Evolutionary conservation across 2,329 filamentous ascomycete genomes (phyloP).

Genomic region (Fusarium tupiense): DNA sequence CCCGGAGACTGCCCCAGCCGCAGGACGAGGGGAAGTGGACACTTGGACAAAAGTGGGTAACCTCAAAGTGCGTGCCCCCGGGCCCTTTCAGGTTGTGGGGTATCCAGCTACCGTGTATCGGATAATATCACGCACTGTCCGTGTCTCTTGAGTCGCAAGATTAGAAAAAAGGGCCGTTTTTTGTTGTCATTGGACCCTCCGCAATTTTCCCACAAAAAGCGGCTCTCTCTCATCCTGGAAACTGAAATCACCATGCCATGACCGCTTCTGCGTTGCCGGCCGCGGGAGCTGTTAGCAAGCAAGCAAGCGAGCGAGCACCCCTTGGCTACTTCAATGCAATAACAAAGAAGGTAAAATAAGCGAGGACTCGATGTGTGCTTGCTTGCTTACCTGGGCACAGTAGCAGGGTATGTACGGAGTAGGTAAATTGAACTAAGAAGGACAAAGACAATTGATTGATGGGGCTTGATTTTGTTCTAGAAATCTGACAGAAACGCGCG

Average conservation of each 20-base stretch:
- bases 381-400: not conserved
- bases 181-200: constrained; percentile 27
- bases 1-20: constrained; percentile 36
- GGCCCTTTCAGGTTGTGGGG: constrained; percentile 28
- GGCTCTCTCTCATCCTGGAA: constrained; percentile 18
- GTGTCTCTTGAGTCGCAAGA: constrained; percentile 1
- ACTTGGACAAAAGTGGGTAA: not conserved
- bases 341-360: not conserved
- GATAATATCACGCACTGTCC: constrained; percentile 4
- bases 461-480: constrained; percentile 15
- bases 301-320: not conserved
- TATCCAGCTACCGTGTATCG: constrained; percentile 8
- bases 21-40: constrained; percentile 42
- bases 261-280: constrained; percentile 35
- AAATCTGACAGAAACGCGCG: not conserved
- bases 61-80: not conserved
- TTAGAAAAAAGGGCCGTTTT: constrained; percentile 9
- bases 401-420: not conserved
- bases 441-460: not conserved
- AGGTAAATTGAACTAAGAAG: not conserved
- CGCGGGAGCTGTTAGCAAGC: constrained; percentile 21
- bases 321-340: not conserved
- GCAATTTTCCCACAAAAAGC: constrained; percentile 28
- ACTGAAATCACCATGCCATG: constrained; percentile 4
- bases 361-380: not conserved